A percentile compares a stretch with the other conserved stretches of the same genome.
Conservation (phyloP, 345 rosid species). For the Jatropha curcas region DNA sequence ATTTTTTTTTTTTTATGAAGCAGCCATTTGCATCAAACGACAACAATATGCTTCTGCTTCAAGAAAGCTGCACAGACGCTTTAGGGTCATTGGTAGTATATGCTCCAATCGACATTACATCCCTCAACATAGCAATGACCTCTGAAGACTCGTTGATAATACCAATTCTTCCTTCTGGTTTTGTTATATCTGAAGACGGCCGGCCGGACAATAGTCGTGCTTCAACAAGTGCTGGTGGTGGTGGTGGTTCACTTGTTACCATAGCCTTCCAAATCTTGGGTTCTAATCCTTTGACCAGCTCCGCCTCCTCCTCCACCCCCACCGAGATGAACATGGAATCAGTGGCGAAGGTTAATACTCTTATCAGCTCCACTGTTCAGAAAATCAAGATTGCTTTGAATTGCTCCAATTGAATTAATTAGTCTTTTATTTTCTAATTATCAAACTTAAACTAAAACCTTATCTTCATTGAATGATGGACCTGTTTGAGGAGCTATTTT, state of each 20-base stretch:
- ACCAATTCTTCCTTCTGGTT: constrained; percentile 75
- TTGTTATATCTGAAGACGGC: constrained; percentile 55
- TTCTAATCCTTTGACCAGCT: constrained; percentile 24
- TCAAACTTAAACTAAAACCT: no score
- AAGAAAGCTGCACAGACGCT: constrained; percentile 55
- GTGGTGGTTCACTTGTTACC: constrained; percentile 53
- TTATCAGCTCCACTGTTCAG: constrained; percentile 56
- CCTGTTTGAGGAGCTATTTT: no score
- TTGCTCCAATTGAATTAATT: constrained; percentile 22
- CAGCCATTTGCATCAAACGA: constrained; percentile 33
- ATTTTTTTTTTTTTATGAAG: background rate
- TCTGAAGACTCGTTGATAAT: constrained; percentile 38
- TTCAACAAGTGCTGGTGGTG: constrained; percentile 7
- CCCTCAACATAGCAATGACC: constrained; percentile 32
- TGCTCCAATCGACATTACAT: constrained; percentile 50
- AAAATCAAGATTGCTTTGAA: constrained; percentile 45
- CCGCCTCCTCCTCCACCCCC: constrained; percentile 10
- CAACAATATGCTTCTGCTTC: constrained; percentile 50
- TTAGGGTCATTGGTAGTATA: constrained; percentile 54
- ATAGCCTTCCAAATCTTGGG: constrained; percentile 62
- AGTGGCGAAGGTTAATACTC: constrained; percentile 48
- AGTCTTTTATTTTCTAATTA: no score
- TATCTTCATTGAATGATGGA: no score
- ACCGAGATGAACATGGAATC: constrained; percentile 37
- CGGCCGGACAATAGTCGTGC: constrained; percentile 16